These are phyloP conservation scores for Phycomyces blakesleeanus DNA, from an alignment of 192 early-diverging fungal species.

Conservation along the genomic window DNA sequence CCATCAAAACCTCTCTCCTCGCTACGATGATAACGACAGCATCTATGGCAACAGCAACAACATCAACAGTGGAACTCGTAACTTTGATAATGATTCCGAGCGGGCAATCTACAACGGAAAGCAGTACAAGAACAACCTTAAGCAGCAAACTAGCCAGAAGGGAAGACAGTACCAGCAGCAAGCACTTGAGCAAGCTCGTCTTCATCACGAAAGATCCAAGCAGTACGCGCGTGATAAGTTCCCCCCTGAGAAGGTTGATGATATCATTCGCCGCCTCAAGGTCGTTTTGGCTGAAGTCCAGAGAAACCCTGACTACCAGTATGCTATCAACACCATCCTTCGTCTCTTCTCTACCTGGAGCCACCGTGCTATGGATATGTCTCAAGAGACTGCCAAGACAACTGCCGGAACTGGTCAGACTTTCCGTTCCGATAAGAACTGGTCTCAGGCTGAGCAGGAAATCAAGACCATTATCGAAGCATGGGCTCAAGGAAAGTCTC, in stretches of 20 bases:
- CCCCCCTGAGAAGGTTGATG: slow-evolving; percentile 28
- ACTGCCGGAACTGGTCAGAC: slow-evolving; percentile 21
- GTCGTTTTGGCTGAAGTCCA: slow-evolving; percentile 34
- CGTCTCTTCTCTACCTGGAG: slow-evolving; percentile 29
- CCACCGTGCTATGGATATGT: slow-evolving; percentile 15
- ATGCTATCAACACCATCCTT: slow-evolving; percentile 33
- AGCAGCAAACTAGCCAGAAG: slow-evolving; percentile 1
- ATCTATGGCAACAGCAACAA: too few species aligned
- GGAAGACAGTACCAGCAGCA: slow-evolving; percentile 6
- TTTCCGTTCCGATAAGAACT: slow-evolving; percentile 10
- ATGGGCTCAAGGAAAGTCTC: slow-evolving; percentile 39
- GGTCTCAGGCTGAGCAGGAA: slow-evolving; percentile 28
- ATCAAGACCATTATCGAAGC: slow-evolving; percentile 37
- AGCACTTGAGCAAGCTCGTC: slow-evolving; percentile 4
- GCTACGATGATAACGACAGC: too few species aligned
- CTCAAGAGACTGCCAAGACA: slow-evolving; percentile 4
- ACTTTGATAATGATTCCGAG: not conserved
- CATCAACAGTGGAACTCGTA: not conserved
- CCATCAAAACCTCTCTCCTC: too few species aligned
- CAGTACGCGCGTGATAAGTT: slow-evolving; percentile 26
- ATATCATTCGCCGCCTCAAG: slow-evolving; percentile 33
- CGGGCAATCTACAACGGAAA: slow-evolving; percentile 1
- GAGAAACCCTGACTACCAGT: slow-evolving; percentile 37
- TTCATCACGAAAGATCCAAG: slow-evolving; percentile 15
- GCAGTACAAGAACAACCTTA: slow-evolving; percentile 1